phyloP scores from a whole-genome alignment of 495 filamentous ascomycete genomes.

The Astrothelium subdiscretum region DNA sequence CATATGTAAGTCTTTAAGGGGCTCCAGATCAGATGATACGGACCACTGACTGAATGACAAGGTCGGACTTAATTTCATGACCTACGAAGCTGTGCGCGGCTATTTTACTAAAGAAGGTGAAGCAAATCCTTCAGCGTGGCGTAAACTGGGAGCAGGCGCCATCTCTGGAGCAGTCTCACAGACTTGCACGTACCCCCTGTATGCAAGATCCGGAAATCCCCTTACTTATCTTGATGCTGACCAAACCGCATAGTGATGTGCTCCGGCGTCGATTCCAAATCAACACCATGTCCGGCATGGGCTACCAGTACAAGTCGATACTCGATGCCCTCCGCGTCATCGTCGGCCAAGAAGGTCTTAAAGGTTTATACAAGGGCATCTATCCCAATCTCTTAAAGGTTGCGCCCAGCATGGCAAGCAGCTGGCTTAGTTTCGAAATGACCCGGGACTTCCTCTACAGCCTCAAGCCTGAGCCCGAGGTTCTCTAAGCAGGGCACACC shows the following conservation, averaged over 20 bases:
- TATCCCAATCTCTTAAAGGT: conserved; percentile 93
- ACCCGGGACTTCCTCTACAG: conserved; percentile 71
- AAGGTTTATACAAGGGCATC: conserved; percentile 83
- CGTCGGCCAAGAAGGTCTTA: conserved; percentile 60
- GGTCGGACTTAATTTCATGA: conserved; percentile 98
- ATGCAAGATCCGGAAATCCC: conserved; percentile 27
- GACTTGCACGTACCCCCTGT: conserved; percentile 98
- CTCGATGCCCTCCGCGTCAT: conserved; percentile 76
- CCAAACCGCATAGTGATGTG: conserved; percentile 55
- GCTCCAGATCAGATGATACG: neutral
- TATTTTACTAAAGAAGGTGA: conserved; percentile 82
- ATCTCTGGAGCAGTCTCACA: conserved; percentile 93
- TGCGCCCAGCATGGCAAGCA: conserved; percentile 95
- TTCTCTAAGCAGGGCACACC: neutral
- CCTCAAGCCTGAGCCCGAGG: conserved; percentile 10
- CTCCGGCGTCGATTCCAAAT: conserved; percentile 94
- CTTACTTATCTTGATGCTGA: neutral
- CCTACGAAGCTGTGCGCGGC: conserved; percentile 77
- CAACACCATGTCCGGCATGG: conserved; percentile 99
- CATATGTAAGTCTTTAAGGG: conserved; percentile 56
- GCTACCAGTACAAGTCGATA: conserved; percentile 83
- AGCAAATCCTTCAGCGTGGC: conserved; percentile 61
- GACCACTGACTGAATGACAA: conserved; percentile 28
- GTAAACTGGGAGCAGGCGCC: conserved; percentile 82
- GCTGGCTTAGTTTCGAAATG: conserved; percentile 93